Evolutionary conservation across 371 early-diverging fungal species (phyloP), one percentile per base, ranked within the genome.

Genomic region (Entomophthora muscae): DNA sequence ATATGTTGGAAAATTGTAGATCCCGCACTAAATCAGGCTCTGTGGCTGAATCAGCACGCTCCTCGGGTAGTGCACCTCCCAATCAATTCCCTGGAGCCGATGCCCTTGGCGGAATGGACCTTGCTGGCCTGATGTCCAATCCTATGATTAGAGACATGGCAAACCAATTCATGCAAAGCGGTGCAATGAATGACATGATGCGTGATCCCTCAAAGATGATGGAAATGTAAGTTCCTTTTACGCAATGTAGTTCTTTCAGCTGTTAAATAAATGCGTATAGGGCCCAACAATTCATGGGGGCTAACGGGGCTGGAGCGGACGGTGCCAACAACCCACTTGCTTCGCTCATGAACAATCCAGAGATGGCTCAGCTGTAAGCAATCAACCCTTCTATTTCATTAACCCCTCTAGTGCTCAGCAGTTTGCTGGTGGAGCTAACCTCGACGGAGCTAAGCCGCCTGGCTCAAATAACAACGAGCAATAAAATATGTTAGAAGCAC

Each of bases 71-170:
- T 10, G 65, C 69, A 0, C n/a, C 67, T 32, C 27, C 63, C 31
- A 70, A 73, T 53, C 66, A 70, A 33, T 69, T 66, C 29, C 63
- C 71, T 29, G 82, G 77, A 55, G 80, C 75, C 24, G 83, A 75
- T 55, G 78, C 74, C 21, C 85, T 84, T 32, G 84, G 86, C 22
- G 81, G 81, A 57, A 72, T 84, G 66, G 87, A 88, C 69, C 67
- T 86, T 56, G 79, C 75, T 10, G 68, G 85, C 57, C 73, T 95
- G 73, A 72, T 93, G 79, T 88, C 73, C 71, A 93, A 95, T 78
- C 96, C 96, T 27, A 84, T 82, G 27, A 73, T 95, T 67, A 93
- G 93, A 93, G 78, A 75, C 70, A 93, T 94, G 95, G 94, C 92
- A 2, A 83, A 84, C 68, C 85, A 83, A 75, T 90, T 94, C 90